Evolutionary conservation across 805 yeast genomes (phyloP), one percentile per base, ranked within the genome.

Genomic region (Candida nitratophila): DNA sequence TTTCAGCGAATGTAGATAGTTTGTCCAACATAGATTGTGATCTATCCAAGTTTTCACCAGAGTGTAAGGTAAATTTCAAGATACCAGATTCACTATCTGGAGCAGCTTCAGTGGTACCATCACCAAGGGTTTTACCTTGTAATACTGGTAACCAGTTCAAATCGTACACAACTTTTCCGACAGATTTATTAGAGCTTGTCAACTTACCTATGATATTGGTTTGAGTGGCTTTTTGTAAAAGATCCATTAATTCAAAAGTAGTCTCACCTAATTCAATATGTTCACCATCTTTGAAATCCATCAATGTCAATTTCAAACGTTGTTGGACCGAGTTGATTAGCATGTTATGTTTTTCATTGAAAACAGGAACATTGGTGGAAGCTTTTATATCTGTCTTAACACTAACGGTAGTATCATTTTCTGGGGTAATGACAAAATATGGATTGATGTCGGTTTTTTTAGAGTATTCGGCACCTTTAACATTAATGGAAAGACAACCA

Each of bases 81-180:
- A 86, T 79, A 69, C 93, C 95, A 42, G 79, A 77, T 53, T 83
- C 88, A n/a, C 81, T 63, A 43, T 79, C 83, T 11, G 77, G 76
- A 30, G 69, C 64, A 21, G 67, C 67, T 48, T 69, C 74, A 49
- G 67, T 71, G 4, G 72, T 61, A 33, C 80, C 81, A 51, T 75
- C 79, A 22, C 66, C 73, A 52, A 73, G 64, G 10, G 57, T 61
- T 39, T 64, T 58, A 24, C 76, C 73, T 39, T 66, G 65, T 43
- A 74, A 53, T 17, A 71, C 68, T 19, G 80, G 78, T 61, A 65
- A 69, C 69, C 76, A 77, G 45, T 66, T 64, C 41, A 65, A 63
- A 51, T 83, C 86, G 54, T 79, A 81, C 47, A 76, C 74, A 42
- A 83, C 53, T 35, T 66, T 65, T 48, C 89, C 90, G 43, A 74